phyloP scores from a whole-genome alignment of 176 grass and related monocot genomes.

The Aegilops speltoides region DNA sequence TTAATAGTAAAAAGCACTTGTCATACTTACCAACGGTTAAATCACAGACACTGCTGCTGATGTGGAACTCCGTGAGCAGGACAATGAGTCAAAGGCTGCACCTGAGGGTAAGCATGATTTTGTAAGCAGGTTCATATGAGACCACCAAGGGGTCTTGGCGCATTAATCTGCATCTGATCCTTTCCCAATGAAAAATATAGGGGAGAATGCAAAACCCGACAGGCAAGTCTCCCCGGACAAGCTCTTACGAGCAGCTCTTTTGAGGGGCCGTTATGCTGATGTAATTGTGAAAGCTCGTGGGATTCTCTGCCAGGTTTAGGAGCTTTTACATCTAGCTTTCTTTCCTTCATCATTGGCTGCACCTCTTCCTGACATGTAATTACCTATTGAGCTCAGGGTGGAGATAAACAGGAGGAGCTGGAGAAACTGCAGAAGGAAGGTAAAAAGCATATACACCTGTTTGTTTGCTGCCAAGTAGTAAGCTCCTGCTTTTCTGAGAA shows the following conservation, averaged over 20 bases:
- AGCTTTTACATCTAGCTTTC: background rate
- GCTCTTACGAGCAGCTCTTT: conserved; percentile 71
- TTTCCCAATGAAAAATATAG: conserved; percentile 70
- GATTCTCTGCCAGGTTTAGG: conserved; percentile 64
- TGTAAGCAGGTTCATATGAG: conserved; percentile 51
- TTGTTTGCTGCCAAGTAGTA: background rate
- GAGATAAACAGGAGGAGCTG: conserved; percentile 80
- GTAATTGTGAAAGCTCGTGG: conserved; percentile 90
- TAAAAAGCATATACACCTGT: conserved; percentile 28
- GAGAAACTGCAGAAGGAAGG: conserved; percentile 93
- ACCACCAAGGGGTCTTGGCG: conserved; percentile 30
- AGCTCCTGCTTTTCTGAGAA: background rate
- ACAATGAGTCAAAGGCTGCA: conserved; percentile 50
- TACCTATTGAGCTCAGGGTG: conserved; percentile 53
- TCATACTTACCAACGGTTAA: background rate
- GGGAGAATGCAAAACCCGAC: conserved; percentile 59
- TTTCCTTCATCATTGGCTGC: background rate
- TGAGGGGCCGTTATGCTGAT: conserved; percentile 80
- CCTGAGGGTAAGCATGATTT: conserved; percentile 94
- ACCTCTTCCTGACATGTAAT: background rate
- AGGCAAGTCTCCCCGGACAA: conserved; percentile 79
- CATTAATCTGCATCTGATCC: conserved; percentile 61
- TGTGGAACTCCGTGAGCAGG: conserved; percentile 47
- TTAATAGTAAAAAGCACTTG: background rate
- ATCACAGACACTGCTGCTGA: conserved; percentile 49